These are phyloP conservation scores for Rhytidhysteron rufulum DNA, from an alignment of 2,329 filamentous ascomycete species.

Conservation along the genomic window DNA sequence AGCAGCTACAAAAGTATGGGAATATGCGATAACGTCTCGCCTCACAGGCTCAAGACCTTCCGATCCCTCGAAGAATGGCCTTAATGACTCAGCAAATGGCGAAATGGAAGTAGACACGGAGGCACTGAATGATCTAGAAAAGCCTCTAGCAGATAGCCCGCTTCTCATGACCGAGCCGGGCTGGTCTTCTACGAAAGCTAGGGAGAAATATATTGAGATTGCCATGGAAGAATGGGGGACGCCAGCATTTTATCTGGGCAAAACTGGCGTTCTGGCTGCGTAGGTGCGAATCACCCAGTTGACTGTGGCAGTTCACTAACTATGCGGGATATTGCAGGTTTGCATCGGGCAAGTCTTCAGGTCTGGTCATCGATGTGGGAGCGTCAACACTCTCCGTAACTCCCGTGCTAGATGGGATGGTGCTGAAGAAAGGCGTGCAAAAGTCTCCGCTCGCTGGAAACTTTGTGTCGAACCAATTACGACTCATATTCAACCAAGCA, in stretches of 20 bases:
- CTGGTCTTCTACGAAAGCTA: slow-evolving; percentile 82
- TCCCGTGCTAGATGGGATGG: slow-evolving; percentile 89
- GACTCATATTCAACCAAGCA: slow-evolving; percentile 67
- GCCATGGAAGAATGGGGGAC: slow-evolving; percentile 97
- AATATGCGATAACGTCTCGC: slow-evolving; percentile 84
- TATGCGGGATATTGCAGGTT: slow-evolving; percentile 58
- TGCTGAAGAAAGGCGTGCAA: slow-evolving; percentile 81
- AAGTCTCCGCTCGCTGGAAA: slow-evolving; percentile 82
- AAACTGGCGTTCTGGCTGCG: slow-evolving; percentile 83
- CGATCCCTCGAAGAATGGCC: slow-evolving; percentile 69
- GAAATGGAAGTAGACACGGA: slow-evolving; percentile 60
- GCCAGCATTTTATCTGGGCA: slow-evolving; percentile 89
- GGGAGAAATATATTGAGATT: slow-evolving; percentile 93
- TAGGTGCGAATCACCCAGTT: slow-evolving; percentile 35
- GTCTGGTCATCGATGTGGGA: slow-evolving; percentile 87
- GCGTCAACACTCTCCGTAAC: slow-evolving; percentile 85
- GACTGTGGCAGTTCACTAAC: neutral
- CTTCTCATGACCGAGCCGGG: slow-evolving; percentile 90
- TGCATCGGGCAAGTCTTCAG: slow-evolving; percentile 87
- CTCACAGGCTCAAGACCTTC: slow-evolving; percentile 73
- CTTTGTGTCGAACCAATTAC: slow-evolving; percentile 86
- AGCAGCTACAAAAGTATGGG: slow-evolving; percentile 82
- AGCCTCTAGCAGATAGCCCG: slow-evolving; percentile 82
- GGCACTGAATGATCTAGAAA: slow-evolving; percentile 59
- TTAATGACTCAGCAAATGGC: slow-evolving; percentile 64